Conservation (phyloP, 2,329 filamentous ascomycete species). For the Pestalotiopsis sp. region DNA sequence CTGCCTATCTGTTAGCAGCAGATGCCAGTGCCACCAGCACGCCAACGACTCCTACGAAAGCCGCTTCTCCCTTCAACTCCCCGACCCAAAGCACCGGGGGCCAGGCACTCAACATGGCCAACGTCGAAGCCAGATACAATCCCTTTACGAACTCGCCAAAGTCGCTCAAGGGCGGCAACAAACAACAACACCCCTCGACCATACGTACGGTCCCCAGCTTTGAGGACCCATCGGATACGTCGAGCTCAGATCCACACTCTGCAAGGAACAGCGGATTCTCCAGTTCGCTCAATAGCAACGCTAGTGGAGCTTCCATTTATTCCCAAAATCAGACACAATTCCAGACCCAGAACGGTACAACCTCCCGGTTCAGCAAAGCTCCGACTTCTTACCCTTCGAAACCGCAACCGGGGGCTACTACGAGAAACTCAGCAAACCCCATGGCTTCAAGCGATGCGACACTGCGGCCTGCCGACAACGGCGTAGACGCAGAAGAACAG, state of each 20-base stretch:
- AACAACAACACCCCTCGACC: constrained; percentile 38
- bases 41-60: not conserved
- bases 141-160: constrained; percentile 14
- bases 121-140: constrained; percentile 13
- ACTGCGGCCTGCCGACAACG: not conserved
- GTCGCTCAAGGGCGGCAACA: constrained; percentile 23
- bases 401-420: constrained; percentile 14
- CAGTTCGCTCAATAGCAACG: constrained; percentile 56
- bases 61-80: constrained; percentile 2
- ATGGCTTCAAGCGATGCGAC: constrained; percentile 25
- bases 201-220: constrained; percentile 60
- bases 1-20: constrained; percentile 10
- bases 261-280: constrained; percentile 53
- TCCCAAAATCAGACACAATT: constrained; percentile 27
- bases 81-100: not conserved
- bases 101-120: not conserved
- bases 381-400: constrained; percentile 21
- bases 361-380: constrained; percentile 29
- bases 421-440: constrained; percentile 16
- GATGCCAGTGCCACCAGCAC: constrained; percentile 3
- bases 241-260: constrained; percentile 37
- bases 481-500: constrained; percentile 19
- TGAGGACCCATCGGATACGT: constrained; percentile 44
- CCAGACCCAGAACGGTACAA: constrained; percentile 31
- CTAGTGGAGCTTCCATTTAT: constrained; percentile 46